These are phyloP conservation scores for Mycena indigotica DNA, from an alignment of 768 basidiomycete species.

Conservation along the genomic window DNA sequence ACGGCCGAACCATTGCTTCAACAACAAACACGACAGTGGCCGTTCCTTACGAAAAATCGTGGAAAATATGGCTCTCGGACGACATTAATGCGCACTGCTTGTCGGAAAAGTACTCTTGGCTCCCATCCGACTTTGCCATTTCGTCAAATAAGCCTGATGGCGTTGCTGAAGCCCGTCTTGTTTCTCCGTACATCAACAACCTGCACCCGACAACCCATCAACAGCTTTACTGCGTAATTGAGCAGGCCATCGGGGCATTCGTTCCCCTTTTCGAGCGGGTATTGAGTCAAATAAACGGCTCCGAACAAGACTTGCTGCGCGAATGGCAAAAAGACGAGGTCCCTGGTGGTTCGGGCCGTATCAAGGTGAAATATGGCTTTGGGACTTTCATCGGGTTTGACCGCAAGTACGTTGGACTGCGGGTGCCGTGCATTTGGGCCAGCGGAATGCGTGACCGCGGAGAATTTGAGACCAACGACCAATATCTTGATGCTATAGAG, in stretches of 20 bases:
- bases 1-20: slow-evolving; percentile 28
- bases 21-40: not conserved
- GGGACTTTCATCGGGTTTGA: not conserved
- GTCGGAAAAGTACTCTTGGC: slow-evolving; percentile 26
- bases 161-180: slow-evolving; percentile 4
- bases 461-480: not conserved
- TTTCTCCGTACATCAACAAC: slow-evolving; percentile 31
- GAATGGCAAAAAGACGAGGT: not conserved
- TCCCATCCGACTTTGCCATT: slow-evolving; percentile 31
- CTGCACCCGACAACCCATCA: slow-evolving; percentile 21
- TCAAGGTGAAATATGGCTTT: not conserved
- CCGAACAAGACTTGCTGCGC: not conserved
- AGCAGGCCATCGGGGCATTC: slow-evolving; percentile 18
- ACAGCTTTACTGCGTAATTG: slow-evolving; percentile 20
- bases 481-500: not conserved
- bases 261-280: slow-evolving; percentile 31
- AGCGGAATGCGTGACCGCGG: not conserved
- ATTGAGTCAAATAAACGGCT: slow-evolving; percentile 11
- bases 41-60: not conserved
- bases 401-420: not conserved
- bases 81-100: slow-evolving; percentile 1
- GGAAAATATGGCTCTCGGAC: not conserved
- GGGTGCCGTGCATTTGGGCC: not conserved
- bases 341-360: not conserved
- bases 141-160: slow-evolving; percentile 16